These are phyloP conservation scores for Erodium moschatum DNA, from an alignment of 441 rosid genomes.

Conservation along the genomic window DNA sequence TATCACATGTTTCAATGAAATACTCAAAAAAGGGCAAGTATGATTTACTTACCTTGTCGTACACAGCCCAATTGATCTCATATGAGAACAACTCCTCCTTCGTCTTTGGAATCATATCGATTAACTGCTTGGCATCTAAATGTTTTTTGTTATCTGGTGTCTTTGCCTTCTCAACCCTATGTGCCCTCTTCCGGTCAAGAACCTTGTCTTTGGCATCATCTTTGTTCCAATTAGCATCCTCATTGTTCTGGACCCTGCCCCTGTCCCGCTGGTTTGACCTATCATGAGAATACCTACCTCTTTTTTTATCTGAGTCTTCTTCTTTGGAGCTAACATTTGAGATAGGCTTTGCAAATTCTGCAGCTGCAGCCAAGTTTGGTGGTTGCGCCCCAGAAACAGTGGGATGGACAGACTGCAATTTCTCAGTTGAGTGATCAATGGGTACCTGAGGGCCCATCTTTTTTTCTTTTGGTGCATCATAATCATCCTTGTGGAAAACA, in stretches of 20 bases:
- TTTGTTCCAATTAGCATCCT: constrained; percentile 40
- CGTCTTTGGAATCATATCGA: constrained; percentile 94
- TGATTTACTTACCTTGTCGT: constrained; percentile 58
- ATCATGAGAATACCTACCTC: constrained; percentile 66
- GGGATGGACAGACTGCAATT: constrained; percentile 65
- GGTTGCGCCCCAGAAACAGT: constrained; percentile 53
- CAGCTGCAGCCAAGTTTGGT: constrained; percentile 80
- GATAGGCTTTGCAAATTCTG: constrained; percentile 86
- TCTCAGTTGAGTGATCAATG: constrained; percentile 89
- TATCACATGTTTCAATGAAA: neutral
- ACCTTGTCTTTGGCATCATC: constrained; percentile 36
- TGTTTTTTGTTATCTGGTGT: constrained; percentile 68
- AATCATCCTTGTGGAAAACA: constrained; percentile 85
- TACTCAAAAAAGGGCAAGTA: neutral
- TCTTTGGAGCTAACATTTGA: constrained; percentile 59
- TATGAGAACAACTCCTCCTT: constrained; percentile 88
- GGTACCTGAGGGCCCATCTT: constrained; percentile 97
- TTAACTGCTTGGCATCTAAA: constrained; percentile 88
- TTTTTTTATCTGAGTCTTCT: constrained; percentile 60
- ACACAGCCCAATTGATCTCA: constrained; percentile 85
- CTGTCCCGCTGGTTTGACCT: constrained; percentile 52
- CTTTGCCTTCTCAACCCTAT: constrained; percentile 55
- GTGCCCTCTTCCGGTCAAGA: constrained; percentile 48
- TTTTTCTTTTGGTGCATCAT: constrained; percentile 72
- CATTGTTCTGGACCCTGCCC: constrained; percentile 40